Conservation (phyloP, 1,284 basidiomycete genomes). For the Exsudoporus floridanus region DNA sequence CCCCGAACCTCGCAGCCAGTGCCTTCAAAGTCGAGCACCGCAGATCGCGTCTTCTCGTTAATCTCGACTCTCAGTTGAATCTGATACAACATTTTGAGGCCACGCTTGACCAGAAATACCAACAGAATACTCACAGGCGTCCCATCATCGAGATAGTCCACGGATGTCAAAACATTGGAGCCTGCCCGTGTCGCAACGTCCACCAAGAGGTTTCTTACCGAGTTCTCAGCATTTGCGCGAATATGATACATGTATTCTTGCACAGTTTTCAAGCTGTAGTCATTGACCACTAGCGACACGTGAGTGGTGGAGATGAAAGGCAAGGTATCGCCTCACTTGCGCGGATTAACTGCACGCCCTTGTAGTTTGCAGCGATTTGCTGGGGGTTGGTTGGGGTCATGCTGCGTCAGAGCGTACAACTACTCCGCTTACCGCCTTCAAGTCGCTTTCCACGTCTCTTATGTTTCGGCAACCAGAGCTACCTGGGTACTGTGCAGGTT, state of each 20-base stretch:
- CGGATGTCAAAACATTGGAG: constrained; percentile 63
- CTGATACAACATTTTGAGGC: constrained; percentile 37
- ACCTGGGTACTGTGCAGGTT: constrained; percentile 81
- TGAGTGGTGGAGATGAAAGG: constrained; percentile 2
- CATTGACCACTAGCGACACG: constrained; percentile 64
- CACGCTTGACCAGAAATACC: not conserved
- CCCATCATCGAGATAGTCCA: constrained; percentile 87
- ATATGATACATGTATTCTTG: constrained; percentile 94
- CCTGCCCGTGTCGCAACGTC: constrained; percentile 73
- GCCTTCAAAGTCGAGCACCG: constrained; percentile 87
- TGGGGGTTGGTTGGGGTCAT: constrained; percentile 28
- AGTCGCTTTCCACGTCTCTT: constrained; percentile 86
- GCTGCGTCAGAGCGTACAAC: not conserved
- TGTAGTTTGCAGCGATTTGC: constrained; percentile 97
- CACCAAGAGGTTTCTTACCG: constrained; percentile 81
- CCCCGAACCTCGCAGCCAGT: constrained; percentile 88
- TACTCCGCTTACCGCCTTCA: constrained; percentile 71
- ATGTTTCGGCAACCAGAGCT: constrained; percentile 84
- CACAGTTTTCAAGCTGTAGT: constrained; percentile 85
- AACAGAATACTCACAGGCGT: constrained; percentile 56
- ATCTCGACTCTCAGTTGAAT: constrained; percentile 84
- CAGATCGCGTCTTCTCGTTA: constrained; percentile 73
- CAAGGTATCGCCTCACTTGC: constrained; percentile 50
- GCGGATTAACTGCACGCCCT: constrained; percentile 83
- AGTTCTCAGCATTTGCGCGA: constrained; percentile 85